Evolutionary conservation across 805 yeast species (phyloP), one percentile per base, ranked within the genome.

Genomic region (Pichia rugopelliculosa): DNA sequence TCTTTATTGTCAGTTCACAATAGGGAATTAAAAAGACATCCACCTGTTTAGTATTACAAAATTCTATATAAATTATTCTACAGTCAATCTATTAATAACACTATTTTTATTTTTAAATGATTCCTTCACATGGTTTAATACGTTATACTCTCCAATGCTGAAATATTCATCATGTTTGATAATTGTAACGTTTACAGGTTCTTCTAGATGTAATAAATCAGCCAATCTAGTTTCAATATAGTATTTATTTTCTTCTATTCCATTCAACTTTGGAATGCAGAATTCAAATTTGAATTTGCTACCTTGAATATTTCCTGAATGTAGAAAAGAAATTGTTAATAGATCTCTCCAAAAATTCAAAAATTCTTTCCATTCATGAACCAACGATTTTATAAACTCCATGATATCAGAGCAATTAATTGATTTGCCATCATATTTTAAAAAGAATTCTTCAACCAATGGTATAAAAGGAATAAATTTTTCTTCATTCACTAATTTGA

Each of bases 311-410:
- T 12, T 21, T 3, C 49, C 27, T 3, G 44, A 43, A 30, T 47
- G 39, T 4, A 47, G 18, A 30, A 37, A 52, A 17, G 41, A 36
- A 21, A 52, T 37, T 3, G 21, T 43, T 1, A 45, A 36, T 23
- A 52, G 34, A 18, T 50, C 55, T 20, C 43, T 50, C 55, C 53
- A 52, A 1, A 45, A 23, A 4, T 13, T 17, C 20, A 39, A 33
- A 6, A 48, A 50, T 12, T 22, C 3, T 10, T 22, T 24, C 53
- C 55, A 52, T 7, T 44, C 36, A 7, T 12, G 8, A 1, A 33
- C 25, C 7, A 50, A 27, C 13, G n/a, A n/a, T 22, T 39, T 46
- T 8, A 52, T 15, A 18, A 26, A 44, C 7, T n/a, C 21, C 2
- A 37, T 11, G 1, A 36, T 15, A 11, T 36, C 13, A 13, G n/a